Evolutionary conservation across 768 basidiomycete genomes (phyloP).

Genomic region (Clitopilus hobsonii): DNA sequence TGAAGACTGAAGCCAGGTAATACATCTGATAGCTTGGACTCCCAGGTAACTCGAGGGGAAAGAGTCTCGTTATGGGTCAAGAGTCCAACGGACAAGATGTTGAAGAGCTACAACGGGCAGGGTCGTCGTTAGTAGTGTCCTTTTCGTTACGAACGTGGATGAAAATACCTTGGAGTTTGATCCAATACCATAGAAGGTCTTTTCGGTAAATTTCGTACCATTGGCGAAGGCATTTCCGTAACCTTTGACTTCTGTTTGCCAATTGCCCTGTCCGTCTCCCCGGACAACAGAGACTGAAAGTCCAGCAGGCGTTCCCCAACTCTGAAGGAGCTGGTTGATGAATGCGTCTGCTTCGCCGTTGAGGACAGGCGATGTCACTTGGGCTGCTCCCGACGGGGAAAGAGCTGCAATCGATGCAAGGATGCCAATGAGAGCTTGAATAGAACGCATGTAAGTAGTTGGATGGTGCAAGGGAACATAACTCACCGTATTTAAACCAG

Average conservation of each 20-base stretch:
- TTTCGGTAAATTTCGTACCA: not conserved
- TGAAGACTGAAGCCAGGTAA: conserved; percentile 19
- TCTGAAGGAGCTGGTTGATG: conserved; percentile 6
- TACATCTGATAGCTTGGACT: conserved; percentile 17
- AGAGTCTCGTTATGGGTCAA: conserved; percentile 20
- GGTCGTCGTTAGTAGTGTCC: not conserved
- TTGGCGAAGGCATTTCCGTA: conserved; percentile 6
- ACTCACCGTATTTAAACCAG: too few species aligned
- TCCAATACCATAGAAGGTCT: conserved; percentile 5
- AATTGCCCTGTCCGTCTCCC: conserved; percentile 2
- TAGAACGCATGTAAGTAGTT: not conserved
- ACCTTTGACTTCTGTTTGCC: conserved; percentile 12
- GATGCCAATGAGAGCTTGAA: not conserved
- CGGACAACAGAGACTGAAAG: conserved; percentile 11
- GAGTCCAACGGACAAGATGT: conserved; percentile 18
- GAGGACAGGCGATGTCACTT: conserved; percentile 4
- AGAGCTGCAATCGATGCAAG: not conserved
- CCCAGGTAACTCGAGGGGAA: conserved; percentile 16
- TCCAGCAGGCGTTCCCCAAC: conserved; percentile 10
- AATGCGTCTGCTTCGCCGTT: conserved; percentile 3
- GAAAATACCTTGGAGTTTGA: conserved; percentile 13
- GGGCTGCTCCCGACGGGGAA: not conserved
- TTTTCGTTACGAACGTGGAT: not conserved
- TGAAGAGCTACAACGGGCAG: conserved; percentile 15
- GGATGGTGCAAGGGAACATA: too few species aligned